Percentiles rank a stretch among this genome's conserved stretches.
These are phyloP conservation scores for Ceratonia siliqua DNA, from an alignment of 306 rosid species.

Conservation along the genomic window DNA sequence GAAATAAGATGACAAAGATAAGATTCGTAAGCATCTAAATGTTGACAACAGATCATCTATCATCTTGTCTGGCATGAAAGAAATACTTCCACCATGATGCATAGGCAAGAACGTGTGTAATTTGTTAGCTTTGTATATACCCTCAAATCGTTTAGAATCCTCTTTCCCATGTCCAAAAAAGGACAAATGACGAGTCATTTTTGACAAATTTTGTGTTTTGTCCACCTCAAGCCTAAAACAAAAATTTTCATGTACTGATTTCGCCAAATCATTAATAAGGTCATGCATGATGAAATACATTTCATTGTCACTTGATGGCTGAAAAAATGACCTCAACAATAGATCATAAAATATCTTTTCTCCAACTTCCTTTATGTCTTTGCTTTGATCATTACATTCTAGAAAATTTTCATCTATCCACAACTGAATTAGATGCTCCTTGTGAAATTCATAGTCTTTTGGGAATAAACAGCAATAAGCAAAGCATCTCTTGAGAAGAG, in stretches of 20 bases:
- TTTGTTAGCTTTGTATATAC: neutral
- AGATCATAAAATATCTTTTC: slow-evolving; percentile 20
- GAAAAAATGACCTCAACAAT: slow-evolving; percentile 37
- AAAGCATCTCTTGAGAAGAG: slow-evolving; percentile 38
- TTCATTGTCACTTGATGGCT: neutral
- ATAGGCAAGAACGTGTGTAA: neutral
- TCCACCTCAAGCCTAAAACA: neutral
- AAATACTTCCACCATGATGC: neutral
- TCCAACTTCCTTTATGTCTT: slow-evolving; percentile 27
- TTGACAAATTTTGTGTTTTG: neutral
- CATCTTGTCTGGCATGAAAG: neutral
- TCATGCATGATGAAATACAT: slow-evolving; percentile 39
- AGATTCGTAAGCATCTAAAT: neutral
- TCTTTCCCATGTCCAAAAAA: neutral
- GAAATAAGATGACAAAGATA: neutral
- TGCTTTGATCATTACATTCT: neutral
- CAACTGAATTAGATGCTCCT: slow-evolving; percentile 7
- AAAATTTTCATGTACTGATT: neutral
- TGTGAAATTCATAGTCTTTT: slow-evolving; percentile 17
- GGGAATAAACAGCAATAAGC: slow-evolving; percentile 44
- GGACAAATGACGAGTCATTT: slow-evolving; percentile 27
- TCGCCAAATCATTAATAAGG: slow-evolving; percentile 41
- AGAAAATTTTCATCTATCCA: slow-evolving; percentile 51
- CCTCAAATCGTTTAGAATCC: neutral
- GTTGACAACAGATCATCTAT: neutral